A percentile compares a stretch with the other conserved stretches of the same genome.
Conservation (phyloP, 2,329 filamentous ascomycete species). For the Aspergillus fumigatus region DNA sequence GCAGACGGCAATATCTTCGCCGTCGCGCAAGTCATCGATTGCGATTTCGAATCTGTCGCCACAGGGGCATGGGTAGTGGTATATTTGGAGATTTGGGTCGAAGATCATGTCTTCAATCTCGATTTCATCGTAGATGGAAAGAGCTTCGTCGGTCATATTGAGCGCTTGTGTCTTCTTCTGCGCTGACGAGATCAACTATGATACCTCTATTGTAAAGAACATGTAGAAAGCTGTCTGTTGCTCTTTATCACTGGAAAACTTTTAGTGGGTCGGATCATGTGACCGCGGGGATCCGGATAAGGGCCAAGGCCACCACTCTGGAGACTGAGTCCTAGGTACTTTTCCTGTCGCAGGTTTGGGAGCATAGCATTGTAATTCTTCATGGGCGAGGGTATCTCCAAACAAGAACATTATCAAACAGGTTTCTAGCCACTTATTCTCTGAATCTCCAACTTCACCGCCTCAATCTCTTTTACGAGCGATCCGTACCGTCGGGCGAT, state of each 20-base stretch:
- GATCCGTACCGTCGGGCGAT: conserved; percentile 37
- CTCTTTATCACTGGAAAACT: conserved; percentile 17
- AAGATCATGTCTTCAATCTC: conserved; percentile 99
- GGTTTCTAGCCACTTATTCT: conserved; percentile 16
- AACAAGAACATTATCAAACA: not conserved
- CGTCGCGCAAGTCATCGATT: conserved; percentile 78
- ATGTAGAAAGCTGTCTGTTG: not conserved
- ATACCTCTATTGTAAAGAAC: not conserved
- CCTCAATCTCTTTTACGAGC: conserved; percentile 35
- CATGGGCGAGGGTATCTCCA: conserved; percentile 5
- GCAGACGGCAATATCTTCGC: conserved; percentile 92
- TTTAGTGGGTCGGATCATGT: conserved; percentile 26
- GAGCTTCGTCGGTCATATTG: conserved; percentile 58
- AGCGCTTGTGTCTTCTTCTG: not conserved
- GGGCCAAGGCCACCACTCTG: not conserved
- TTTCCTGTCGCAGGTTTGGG: too few relatives aligned
- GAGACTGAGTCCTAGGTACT: not conserved
- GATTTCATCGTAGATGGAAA: conserved; percentile 91
- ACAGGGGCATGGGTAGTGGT: conserved; percentile 95
- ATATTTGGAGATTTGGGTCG: conserved; percentile 75
- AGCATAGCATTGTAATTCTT: not conserved
- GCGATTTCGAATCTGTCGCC: conserved; percentile 93
- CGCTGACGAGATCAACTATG: not conserved
- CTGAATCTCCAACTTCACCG: conserved; percentile 22
- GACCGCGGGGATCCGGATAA: conserved; percentile 16